Percentiles rank a stretch among this genome's conserved stretches.
phyloP scores from a whole-genome alignment of 2,329 filamentous ascomycete species.

The Ophiostoma australiae region DNA sequence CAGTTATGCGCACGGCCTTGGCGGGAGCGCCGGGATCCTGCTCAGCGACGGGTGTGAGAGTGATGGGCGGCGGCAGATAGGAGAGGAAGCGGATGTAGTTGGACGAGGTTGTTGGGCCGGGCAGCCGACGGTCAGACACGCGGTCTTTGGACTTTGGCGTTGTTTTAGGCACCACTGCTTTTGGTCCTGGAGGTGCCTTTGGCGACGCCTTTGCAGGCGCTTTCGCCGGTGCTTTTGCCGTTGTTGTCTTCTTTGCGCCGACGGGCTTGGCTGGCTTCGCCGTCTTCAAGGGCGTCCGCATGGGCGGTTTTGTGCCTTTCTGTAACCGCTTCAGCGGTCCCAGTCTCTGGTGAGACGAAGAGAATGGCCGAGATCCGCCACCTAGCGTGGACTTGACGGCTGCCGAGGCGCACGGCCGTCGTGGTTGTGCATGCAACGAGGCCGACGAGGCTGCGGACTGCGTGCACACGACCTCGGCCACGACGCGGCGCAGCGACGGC shows the following conservation, averaged over 20 bases:
- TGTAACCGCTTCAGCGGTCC: neutral
- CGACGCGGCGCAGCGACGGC: constrained; percentile 26
- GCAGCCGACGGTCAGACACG: neutral
- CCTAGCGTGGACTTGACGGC: neutral
- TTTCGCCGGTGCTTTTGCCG: neutral
- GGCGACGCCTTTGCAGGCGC: neutral
- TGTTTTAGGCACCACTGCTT: neutral
- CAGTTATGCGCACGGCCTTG: constrained; percentile 20
- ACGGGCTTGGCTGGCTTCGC: neutral
- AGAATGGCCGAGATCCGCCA: neutral
- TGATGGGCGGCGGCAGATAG: constrained; percentile 30
- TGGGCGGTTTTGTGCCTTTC: constrained; percentile 5
- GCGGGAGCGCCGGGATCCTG: neutral
- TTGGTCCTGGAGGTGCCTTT: neutral
- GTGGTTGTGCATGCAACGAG: neutral
- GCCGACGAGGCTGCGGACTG: neutral
- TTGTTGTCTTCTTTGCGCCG: neutral
- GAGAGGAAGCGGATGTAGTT: constrained; percentile 29
- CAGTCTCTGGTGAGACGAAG: neutral
- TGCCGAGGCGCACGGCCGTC: neutral
- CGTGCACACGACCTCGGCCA: constrained; percentile 21
- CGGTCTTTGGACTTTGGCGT: constrained; percentile 13
- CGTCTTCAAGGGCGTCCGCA: constrained; percentile 10
- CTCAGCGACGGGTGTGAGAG: neutral
- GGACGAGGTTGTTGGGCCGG: neutral